phyloP scores from a whole-genome alignment of 495 filamentous ascomycete species.

The Hypoxylon perforatum region DNA sequence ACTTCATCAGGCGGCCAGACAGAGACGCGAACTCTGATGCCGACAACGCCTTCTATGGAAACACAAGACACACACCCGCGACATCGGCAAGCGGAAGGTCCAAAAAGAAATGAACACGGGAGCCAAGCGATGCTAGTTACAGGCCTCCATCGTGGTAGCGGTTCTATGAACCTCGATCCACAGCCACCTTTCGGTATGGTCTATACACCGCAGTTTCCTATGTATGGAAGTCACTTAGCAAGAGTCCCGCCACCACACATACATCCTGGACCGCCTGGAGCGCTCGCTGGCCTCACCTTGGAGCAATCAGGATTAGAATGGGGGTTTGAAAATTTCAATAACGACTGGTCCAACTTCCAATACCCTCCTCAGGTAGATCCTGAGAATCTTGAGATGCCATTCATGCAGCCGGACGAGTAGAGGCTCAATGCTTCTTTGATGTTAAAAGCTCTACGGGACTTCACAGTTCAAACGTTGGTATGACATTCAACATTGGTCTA shows the following conservation, averaged over 20 bases:
- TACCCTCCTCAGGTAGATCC: conserved; percentile 4
- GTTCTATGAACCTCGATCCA: neutral
- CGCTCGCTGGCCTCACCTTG: neutral
- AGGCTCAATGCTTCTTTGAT: too few species aligned
- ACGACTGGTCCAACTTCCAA: conserved; percentile 10
- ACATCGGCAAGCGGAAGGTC: neutral
- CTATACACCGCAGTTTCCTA: conserved; percentile 12
- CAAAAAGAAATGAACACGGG: conserved; percentile 2
- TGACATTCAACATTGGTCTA: too few species aligned
- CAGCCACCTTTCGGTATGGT: neutral
- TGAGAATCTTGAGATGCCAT: conserved; percentile 5
- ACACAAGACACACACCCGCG: neutral
- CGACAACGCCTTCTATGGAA: conserved; percentile 4
- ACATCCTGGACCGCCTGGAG: conserved; percentile 3
- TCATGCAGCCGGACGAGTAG: conserved; percentile 11
- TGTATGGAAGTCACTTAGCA: conserved; percentile 4
- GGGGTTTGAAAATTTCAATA: neutral
- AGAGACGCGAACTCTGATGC: conserved; percentile 4
- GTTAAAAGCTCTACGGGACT: too few species aligned
- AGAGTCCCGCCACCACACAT: neutral
- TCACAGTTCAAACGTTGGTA: too few species aligned
- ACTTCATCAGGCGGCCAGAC: conserved; percentile 25
- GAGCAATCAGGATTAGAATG: conserved; percentile 1
- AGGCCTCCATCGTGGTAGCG: neutral
- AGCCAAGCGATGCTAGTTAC: conserved; percentile 7